These are phyloP conservation scores for Rachicladosporium sp. DNA, from an alignment of 2,329 filamentous ascomycete species.

Conservation along the genomic window DNA sequence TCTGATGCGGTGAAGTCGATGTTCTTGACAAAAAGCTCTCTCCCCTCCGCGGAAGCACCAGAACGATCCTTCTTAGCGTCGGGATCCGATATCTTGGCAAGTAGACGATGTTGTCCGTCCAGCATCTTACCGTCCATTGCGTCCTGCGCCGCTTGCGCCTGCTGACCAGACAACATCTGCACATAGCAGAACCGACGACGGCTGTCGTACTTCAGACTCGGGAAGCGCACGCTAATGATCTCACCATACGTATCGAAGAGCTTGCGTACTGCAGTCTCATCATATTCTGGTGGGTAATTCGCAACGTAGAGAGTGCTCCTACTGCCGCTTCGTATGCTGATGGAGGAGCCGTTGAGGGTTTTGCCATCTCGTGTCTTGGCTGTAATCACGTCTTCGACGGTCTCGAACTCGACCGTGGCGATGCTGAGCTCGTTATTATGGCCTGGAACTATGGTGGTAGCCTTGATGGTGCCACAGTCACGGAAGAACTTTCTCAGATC, in stretches of 20 bases:
- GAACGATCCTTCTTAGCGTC: constrained; percentile 62
- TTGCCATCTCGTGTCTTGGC: constrained; percentile 75
- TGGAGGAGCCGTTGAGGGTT: constrained; percentile 58
- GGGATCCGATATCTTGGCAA: constrained; percentile 77
- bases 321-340: constrained; percentile 62
- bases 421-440: constrained; percentile 50
- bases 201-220: constrained; percentile 78
- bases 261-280: constrained; percentile 55
- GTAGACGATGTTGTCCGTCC: constrained; percentile 55
- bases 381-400: constrained; percentile 65
- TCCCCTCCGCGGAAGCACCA: constrained; percentile 72
- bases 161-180: constrained; percentile 62
- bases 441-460: constrained; percentile 56
- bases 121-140: constrained; percentile 59
- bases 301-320: constrained; percentile 77
- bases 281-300: constrained; percentile 72
- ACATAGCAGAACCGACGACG: constrained; percentile 91
- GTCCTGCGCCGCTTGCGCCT: constrained; percentile 55
- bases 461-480: constrained; percentile 75
- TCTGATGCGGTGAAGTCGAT: constrained; percentile 61
- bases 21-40: constrained; percentile 79
- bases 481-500: constrained; percentile 82
- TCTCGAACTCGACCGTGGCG: constrained; percentile 75
- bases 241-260: constrained; percentile 65
- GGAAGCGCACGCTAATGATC: constrained; percentile 75